Conservation (phyloP, 352 stramenopile genomes). For the Globisporangium cylindrosporum region DNA sequence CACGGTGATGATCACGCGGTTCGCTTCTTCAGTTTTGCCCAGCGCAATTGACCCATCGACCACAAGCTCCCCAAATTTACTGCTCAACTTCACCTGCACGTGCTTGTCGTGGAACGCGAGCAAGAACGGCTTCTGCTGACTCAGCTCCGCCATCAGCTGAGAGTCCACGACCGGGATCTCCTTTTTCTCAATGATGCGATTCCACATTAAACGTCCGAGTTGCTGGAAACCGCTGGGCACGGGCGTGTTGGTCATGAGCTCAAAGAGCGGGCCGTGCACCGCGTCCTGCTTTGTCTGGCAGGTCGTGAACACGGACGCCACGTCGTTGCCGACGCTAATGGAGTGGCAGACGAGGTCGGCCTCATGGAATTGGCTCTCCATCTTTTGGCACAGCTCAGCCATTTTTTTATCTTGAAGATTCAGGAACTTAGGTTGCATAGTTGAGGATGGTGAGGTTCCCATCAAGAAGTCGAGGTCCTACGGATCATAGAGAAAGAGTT, state of each 20-base stretch:
- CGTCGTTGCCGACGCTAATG: background rate
- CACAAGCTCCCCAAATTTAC: background rate
- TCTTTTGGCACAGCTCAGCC: background rate
- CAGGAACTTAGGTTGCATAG: background rate
- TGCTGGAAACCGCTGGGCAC: background rate
- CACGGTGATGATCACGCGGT: background rate
- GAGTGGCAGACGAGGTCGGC: slow-evolving; percentile 1
- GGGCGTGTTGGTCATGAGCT: slow-evolving; percentile 16
- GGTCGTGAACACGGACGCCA: slow-evolving; percentile 3
- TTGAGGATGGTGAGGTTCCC: background rate
- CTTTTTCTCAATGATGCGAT: background rate
- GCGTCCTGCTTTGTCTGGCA: slow-evolving; percentile 4
- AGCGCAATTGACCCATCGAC: background rate
- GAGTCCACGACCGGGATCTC: background rate
- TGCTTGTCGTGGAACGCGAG: slow-evolving; percentile 4
- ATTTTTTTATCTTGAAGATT: background rate
- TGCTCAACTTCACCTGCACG: background rate
- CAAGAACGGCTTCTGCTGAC: background rate
- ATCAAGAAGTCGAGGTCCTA: background rate
- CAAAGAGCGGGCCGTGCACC: slow-evolving; percentile 1
- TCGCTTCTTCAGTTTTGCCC: background rate
- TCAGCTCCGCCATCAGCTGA: no score
- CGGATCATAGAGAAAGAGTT: background rate
- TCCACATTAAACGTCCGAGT: slow-evolving; percentile 2
- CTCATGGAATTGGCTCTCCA: background rate